phyloP scores from a whole-genome alignment of 2,329 filamentous ascomycete species.

The Botrytis squamosa region DNA sequence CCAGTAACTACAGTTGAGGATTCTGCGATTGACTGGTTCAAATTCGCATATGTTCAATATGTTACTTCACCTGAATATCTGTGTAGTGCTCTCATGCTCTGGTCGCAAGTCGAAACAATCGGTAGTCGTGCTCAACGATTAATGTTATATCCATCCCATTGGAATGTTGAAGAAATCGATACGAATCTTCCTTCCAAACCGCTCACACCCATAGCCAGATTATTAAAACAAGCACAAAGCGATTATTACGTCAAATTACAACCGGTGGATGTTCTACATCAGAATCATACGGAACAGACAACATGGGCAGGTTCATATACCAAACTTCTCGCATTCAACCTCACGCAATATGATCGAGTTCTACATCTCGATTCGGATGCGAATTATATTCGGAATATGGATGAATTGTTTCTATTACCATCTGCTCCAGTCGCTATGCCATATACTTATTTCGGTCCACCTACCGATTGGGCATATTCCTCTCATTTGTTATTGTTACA shows the following conservation, averaged over 20 bases:
- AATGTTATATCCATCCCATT: constrained; percentile 35
- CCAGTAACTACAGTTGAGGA: constrained; percentile 29
- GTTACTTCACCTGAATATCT: constrained; percentile 34
- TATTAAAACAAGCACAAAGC: constrained; percentile 30
- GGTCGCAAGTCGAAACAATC: constrained; percentile 35
- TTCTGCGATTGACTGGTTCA: constrained; percentile 31
- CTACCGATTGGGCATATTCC: constrained; percentile 30
- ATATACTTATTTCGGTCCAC: constrained; percentile 33
- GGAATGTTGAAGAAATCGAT: constrained; percentile 32
- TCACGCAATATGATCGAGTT: constrained; percentile 34
- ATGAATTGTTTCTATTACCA: constrained; percentile 35
- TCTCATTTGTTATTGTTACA: constrained; percentile 33
- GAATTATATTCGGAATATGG: constrained; percentile 31
- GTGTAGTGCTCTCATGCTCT: constrained; percentile 36
- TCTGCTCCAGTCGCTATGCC: constrained; percentile 35
- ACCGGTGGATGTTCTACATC: constrained; percentile 31
- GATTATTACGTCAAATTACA: constrained; percentile 33
- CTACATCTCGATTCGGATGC: constrained; percentile 33
- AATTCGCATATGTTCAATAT: constrained; percentile 36
- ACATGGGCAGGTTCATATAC: constrained; percentile 34
- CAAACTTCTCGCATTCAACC: constrained; percentile 37
- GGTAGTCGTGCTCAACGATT: constrained; percentile 34
- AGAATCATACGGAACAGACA: constrained; percentile 23
- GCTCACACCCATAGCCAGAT: constrained; percentile 31
- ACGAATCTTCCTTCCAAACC: constrained; percentile 23